These are phyloP conservation scores for Phytophthora sansomeana DNA, from an alignment of 352 stramenopile genomes.

Conservation along the genomic window DNA sequence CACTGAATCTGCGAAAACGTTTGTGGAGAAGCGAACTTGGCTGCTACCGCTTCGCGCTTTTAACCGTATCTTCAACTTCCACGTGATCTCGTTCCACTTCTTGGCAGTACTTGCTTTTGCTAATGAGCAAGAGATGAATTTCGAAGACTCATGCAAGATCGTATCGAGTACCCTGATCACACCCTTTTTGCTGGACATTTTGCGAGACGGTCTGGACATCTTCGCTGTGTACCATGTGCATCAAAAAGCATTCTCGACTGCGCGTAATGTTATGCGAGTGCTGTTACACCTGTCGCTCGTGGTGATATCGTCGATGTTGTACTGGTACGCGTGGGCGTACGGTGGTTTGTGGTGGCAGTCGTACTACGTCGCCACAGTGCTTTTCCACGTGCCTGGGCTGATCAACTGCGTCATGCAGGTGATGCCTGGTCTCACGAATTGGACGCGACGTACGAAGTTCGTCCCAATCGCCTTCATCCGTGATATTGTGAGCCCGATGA, in stretches of 20 bases:
- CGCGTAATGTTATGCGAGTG: constrained; percentile 90
- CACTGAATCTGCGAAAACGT: constrained; percentile 95
- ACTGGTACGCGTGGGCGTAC: constrained; percentile 84
- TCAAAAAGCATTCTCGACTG: constrained; percentile 60
- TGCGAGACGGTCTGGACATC: constrained; percentile 94
- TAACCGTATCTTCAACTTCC: constrained; percentile 97
- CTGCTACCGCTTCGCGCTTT: constrained; percentile 95
- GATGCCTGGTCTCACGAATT: constrained; percentile 80
- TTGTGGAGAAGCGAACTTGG: constrained; percentile 98
- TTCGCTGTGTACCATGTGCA: constrained; percentile 72
- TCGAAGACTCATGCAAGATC: constrained; percentile 83
- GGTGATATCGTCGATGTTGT: constrained; percentile 73
- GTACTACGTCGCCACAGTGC: constrained; percentile 62
- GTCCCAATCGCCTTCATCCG: constrained; percentile 71
- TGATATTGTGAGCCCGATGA: constrained; percentile 94
- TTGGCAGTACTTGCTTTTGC: constrained; percentile 93
- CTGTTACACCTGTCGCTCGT: constrained; percentile 70
- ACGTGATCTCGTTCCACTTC: constrained; percentile 97
- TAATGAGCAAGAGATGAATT: constrained; percentile 91
- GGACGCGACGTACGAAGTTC: constrained; percentile 77
- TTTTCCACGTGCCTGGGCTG: constrained; percentile 75
- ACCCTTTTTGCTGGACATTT: constrained; percentile 87
- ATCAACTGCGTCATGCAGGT: constrained; percentile 85
- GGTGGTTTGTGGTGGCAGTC: constrained; percentile 64
- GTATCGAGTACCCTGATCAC: constrained; percentile 94